phyloP scores from a whole-genome alignment of 345 rosid species.

The Eutrema heterophyllum region DNA sequence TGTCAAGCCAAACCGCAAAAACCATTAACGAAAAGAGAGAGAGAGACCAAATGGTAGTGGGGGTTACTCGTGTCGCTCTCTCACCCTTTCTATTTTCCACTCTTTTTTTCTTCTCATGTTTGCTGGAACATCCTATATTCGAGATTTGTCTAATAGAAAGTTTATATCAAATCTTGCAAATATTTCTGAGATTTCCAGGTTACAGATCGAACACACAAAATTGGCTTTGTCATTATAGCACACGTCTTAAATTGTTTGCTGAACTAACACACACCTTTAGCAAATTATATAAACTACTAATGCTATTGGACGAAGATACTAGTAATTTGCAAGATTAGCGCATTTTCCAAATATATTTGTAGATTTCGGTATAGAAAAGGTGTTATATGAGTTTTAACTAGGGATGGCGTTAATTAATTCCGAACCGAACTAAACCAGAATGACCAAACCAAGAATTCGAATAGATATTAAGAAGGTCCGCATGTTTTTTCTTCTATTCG shows the following conservation, averaged over 20 bases:
- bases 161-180: background rate
- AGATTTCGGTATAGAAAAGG: background rate
- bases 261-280: background rate
- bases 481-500: too few relatives aligned
- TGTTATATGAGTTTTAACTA: too few relatives aligned
- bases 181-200: background rate
- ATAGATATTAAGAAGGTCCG: too few relatives aligned
- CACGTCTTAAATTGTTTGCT: background rate
- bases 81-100: constrained; percentile 42
- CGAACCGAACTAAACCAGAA: background rate
- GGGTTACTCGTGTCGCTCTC: constrained; percentile 74
- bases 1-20: constrained; percentile 73
- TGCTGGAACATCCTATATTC: constrained; percentile 9
- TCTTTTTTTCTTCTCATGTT: constrained; percentile 15
- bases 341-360: background rate
- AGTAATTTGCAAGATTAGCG: background rate
- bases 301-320: background rate
- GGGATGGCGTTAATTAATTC: background rate
- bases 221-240: background rate
- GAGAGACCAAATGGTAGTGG: constrained; percentile 49
- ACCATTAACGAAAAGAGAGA: constrained; percentile 18
- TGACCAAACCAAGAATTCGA: too few relatives aligned
- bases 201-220: background rate
- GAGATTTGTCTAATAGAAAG: background rate
- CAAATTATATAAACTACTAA: background rate